Conservation (phyloP, 371 early-diverging fungal species). For the Circinella minor region DNA sequence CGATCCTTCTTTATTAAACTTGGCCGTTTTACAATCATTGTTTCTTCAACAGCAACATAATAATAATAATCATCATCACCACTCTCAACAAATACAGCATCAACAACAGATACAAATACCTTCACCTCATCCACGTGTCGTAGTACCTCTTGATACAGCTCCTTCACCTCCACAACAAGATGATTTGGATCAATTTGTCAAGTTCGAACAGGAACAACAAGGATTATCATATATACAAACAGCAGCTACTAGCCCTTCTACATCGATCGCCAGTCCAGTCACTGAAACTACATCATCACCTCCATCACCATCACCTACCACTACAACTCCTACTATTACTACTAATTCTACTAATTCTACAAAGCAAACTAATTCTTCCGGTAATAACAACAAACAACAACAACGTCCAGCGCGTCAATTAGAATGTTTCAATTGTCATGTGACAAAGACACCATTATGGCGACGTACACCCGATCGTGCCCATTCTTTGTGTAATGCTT, state of each 20-base stretch:
- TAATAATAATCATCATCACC: background rate
- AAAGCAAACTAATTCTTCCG: background rate
- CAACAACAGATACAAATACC: background rate
- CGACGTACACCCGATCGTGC: slow-evolving; percentile 76
- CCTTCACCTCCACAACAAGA: slow-evolving; percentile 10
- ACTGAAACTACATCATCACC: background rate
- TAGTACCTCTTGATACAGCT: background rate
- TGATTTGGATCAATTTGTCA: slow-evolving; percentile 8
- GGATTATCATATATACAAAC: too few relatives aligned
- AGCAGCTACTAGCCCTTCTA: background rate
- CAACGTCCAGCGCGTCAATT: slow-evolving; percentile 58
- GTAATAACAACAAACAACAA: background rate
- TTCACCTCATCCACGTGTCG: background rate
- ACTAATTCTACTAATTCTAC: background rate
- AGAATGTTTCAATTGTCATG: slow-evolving; percentile 81
- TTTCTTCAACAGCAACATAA: slow-evolving; percentile 1
- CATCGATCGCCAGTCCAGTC: background rate
- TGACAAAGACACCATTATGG: slow-evolving; percentile 86
- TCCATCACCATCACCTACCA: background rate
- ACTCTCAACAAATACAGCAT: background rate
- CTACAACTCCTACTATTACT: background rate
- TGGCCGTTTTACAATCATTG: background rate
- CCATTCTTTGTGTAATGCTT: slow-evolving; percentile 85
- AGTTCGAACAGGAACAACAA: slow-evolving; percentile 5
- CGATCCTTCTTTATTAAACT: slow-evolving; percentile 13